Evolutionary conservation across 345 rosid species (phyloP).

Genomic region (Citrus reticulata): DNA sequence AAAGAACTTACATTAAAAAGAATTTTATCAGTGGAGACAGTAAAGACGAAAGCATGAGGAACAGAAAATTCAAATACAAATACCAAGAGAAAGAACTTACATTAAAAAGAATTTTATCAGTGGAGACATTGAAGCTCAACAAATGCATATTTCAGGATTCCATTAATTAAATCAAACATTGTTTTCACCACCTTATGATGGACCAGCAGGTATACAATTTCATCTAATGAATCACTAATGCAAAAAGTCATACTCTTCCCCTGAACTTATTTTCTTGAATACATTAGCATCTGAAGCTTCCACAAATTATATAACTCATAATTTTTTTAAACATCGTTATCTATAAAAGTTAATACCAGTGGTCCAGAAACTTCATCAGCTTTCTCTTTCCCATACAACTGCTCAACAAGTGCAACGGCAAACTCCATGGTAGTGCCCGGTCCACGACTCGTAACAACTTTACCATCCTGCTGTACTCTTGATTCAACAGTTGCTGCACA

Average conservation of each 20-base stretch:
- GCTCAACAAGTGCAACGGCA: constrained; percentile 64
- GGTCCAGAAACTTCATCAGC: constrained; percentile 68
- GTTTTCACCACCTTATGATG: not conserved
- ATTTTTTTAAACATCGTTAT: not conserved
- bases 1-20: too few relatives aligned
- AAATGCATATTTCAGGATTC: not conserved
- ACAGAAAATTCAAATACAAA: too few relatives aligned
- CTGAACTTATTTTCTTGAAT: too few relatives aligned
- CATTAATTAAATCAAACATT: not conserved
- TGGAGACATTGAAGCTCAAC: not conserved
- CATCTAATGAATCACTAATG: not conserved
- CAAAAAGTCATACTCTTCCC: not conserved
- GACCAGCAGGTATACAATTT: not conserved
- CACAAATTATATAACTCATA: not conserved
- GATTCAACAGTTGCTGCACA: too few relatives aligned
- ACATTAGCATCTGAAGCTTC: not conserved
- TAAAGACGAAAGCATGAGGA: too few relatives aligned
- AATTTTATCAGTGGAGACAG: too few relatives aligned
- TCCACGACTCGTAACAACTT: constrained; percentile 73
- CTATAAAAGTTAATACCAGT: constrained; percentile 41
- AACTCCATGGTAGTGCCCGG: constrained; percentile 94
- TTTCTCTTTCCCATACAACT: constrained; percentile 73
- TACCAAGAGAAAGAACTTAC: too few relatives aligned
- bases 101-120: too few relatives aligned
- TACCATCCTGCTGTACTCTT: constrained; percentile 79